Base-by-base conservation (phyloP, 352 stramenopile genomes). In the Pythium graminicola region DNA sequence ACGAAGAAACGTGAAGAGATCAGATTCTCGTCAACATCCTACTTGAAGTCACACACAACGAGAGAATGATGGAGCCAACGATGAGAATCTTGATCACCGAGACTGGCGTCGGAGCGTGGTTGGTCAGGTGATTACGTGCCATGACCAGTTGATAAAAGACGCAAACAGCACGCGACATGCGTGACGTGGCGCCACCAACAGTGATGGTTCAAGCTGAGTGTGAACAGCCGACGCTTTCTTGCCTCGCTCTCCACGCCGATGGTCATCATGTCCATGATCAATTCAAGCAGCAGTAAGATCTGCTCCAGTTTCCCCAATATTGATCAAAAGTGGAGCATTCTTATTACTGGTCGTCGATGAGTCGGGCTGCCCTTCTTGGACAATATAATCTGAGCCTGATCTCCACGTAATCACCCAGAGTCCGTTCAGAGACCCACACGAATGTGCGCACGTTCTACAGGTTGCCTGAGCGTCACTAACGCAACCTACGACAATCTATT, bases 161-260 rank as follows among this genome's bases (percentile, higher is more conserved):
- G 50, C 50, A 57, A 57, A 57, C 50, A 57, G 36, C 49, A 55
- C 49, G 49, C 49, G 49, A 55, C 49, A 46, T 46, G 39, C 39
- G 39, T n/a, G n/a, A n/a, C n/a, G n/a, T n/a, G n/a, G n/a, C n/a
- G n/a, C n/a, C n/a, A n/a, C n/a, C n/a, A n/a, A n/a, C n/a, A n/a
- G n/a, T n/a, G n/a, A n/a, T n/a, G n/a, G n/a, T n/a, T n/a, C n/a
- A n/a, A n/a, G n/a, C n/a, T n/a, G n/a, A n/a, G n/a, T n/a, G n/a
- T n/a, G n/a, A n/a, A n/a, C n/a, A n/a, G n/a, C n/a, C n/a, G n/a
- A n/a, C n/a, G n/a, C n/a, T n/a, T n/a, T n/a, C n/a, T n/a, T n/a
- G n/a, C n/a, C n/a, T n/a, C n/a, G n/a, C n/a, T n/a, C n/a, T n/a
- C n/a, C n/a, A n/a, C n/a, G n/a, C n/a, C n/a, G n/a, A n/a, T n/a